Evolutionary conservation across 108 stramenopile genomes (phyloP), one percentile per base, ranked within the genome.

Genomic region (Craspedostauros australis): DNA sequence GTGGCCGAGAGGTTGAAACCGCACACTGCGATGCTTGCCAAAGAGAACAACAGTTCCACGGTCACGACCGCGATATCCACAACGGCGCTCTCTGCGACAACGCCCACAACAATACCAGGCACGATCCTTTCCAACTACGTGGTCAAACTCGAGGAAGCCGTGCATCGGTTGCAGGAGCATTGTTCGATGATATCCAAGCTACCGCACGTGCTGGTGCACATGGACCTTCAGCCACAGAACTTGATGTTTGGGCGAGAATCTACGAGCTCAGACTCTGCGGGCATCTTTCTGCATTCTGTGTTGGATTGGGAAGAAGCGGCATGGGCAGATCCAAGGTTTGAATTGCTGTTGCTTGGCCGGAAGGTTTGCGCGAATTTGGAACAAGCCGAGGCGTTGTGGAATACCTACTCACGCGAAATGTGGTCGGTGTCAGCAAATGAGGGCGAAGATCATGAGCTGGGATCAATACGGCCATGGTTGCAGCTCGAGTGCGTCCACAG

Each of bases 221-320:
- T 91, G 79, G 90, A 91, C 66, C 70, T 80, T 49, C 90, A 91
- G 52, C 90, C 90, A 24, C 90, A 91, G 62, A 91, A 91, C 53
- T 43, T 91, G 0, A 60, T 78, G 3, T 80, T 85, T 51, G 32
- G 53, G n/a, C 59, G 61, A 16, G 18, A 56, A 12, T 12, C 21
- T 18, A 5, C 44, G 33, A 9, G 27, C 33, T 5, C 39, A 3
- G 8, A 7, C 6, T 29, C 34, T 22, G 18, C 47, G 7, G 26
- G 52, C 12, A 20, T 16, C 39, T 61, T 31, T 20, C 31, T 28
- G 34, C 60, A 66, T 6, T 78, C 86, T 22, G 74, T 91, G 20
- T 56, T 91, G 70, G 90, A 91, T 65, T 91, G 84, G 83, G 90
- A 91, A 62, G 90, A 91, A 55, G 83, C 85, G 5, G 74, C 76